Percentiles rank a stretch among this genome's conserved stretches.
These are phyloP conservation scores for Debaryomycetaceae sp. DNA, from an alignment of 1,139 yeast species.

Conservation along the genomic window DNA sequence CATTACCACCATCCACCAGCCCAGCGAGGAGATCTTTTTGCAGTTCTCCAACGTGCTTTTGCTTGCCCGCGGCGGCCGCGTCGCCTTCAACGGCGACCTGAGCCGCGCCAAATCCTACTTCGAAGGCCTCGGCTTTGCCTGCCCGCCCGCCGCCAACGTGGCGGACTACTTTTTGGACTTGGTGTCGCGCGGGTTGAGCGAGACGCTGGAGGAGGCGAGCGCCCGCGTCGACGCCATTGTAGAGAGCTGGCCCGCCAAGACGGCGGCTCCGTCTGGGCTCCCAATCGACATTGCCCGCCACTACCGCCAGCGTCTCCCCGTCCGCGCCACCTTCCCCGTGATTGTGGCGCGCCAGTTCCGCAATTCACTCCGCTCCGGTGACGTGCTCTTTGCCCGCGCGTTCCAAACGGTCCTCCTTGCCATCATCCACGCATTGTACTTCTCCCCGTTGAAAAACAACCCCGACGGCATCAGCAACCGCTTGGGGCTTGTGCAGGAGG, in stretches of 20 bases:
- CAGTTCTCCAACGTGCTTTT: slow-evolving; percentile 65
- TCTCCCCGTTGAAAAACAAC: slow-evolving; percentile 61
- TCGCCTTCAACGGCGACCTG: slow-evolving; percentile 56
- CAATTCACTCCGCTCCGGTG: slow-evolving; percentile 57
- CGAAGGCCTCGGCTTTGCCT: slow-evolving; percentile 39
- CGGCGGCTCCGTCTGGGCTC: no score
- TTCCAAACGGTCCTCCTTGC: slow-evolving; percentile 65
- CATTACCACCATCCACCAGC: slow-evolving; percentile 81
- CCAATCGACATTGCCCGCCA: slow-evolving; percentile 18
- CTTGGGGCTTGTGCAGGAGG: slow-evolving; percentile 73
- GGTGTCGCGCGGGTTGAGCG: slow-evolving; percentile 46
- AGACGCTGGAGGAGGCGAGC: slow-evolving; percentile 24
- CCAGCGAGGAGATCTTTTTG: slow-evolving; percentile 60
- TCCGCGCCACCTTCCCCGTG: slow-evolving; percentile 23
- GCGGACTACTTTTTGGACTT: slow-evolving; percentile 74
- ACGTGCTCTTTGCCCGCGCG: slow-evolving; percentile 61
- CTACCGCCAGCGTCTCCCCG: slow-evolving; percentile 19
- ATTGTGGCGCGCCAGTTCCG: slow-evolving; percentile 31
- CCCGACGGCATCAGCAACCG: slow-evolving; percentile 60
- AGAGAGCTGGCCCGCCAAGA: slow-evolving; percentile 43
- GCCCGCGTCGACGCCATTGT: slow-evolving; percentile 33
- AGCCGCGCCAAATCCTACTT: slow-evolving; percentile 43
- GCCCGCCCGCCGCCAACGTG: slow-evolving; percentile 59
- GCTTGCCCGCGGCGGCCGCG: slow-evolving; percentile 69
- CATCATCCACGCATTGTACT: slow-evolving; percentile 61